phyloP scores from a whole-genome alignment of 208 protist genomes.

The Trypanosoma conorhini region DNA sequence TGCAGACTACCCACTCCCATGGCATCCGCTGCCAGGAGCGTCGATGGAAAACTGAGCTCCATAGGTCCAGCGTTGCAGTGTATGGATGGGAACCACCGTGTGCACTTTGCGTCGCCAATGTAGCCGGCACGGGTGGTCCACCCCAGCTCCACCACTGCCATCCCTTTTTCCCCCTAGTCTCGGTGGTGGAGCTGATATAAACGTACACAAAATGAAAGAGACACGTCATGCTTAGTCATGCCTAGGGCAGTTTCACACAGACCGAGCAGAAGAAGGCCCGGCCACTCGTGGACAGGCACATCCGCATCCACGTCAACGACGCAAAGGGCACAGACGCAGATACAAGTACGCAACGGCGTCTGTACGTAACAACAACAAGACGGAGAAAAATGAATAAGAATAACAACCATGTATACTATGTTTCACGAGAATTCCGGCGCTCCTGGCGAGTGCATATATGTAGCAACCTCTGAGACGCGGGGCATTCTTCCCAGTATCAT shows the following conservation, averaged over 20 bases:
- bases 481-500: background rate
- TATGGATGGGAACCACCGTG: constrained; percentile 41
- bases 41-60: constrained; percentile 49
- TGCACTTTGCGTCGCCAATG: constrained; percentile 70
- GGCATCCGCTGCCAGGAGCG: constrained; percentile 32
- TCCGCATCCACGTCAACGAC: background rate
- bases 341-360: constrained; percentile 2
- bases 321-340: background rate
- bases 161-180: constrained; percentile 33
- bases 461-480: background rate
- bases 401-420: background rate
- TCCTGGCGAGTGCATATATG: background rate
- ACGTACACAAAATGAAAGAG: background rate
- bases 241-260: background rate
- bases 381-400: constrained; percentile 15
- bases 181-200: background rate
- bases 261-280: background rate
- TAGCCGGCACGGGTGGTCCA: constrained; percentile 70
- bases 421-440: background rate
- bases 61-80: constrained; percentile 23
- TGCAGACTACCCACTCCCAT: constrained; percentile 24
- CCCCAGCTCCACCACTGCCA: constrained; percentile 86
- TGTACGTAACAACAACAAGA: constrained; percentile 6
- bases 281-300: background rate
- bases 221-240: background rate